phyloP scores from a whole-genome alignment of 257 asterid species.

The Ballota nigra region DNA sequence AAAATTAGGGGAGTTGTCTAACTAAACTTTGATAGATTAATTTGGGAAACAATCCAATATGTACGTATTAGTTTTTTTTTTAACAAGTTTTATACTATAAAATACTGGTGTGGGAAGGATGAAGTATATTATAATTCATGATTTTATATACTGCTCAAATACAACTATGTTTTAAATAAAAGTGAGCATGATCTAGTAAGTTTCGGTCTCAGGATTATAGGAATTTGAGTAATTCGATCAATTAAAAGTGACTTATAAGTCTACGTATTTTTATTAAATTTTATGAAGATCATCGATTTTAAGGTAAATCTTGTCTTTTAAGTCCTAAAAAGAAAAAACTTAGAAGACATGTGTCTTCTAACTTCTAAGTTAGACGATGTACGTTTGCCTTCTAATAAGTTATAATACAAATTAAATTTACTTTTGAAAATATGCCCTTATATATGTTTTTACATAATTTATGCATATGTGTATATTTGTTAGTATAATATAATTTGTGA shows the following conservation, averaged over 20 bases:
- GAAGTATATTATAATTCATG: too few relatives aligned
- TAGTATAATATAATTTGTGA: too few relatives aligned
- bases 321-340: background rate
- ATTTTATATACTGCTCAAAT: too few relatives aligned
- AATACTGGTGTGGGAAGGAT: too few relatives aligned
- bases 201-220: too few relatives aligned
- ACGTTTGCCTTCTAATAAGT: background rate
- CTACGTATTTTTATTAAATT: background rate
- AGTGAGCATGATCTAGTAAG: too few relatives aligned
- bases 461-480: too few relatives aligned
- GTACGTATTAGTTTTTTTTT: background rate
- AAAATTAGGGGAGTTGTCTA: background rate
- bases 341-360: background rate
- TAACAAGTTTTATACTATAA: too few relatives aligned
- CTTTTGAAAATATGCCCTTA: background rate
- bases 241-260: background rate
- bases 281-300: background rate
- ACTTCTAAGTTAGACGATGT: background rate
- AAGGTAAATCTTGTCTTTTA: background rate
- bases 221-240: background rate
- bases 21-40: conserved; percentile 16
- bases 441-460: too few relatives aligned
- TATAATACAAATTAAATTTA: background rate
- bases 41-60: conserved; percentile 17
- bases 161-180: too few relatives aligned